Evolutionary conservation across 2,329 filamentous ascomycete species (phyloP).

Genomic region (Monilinia vaccinii-corymbosi): DNA sequence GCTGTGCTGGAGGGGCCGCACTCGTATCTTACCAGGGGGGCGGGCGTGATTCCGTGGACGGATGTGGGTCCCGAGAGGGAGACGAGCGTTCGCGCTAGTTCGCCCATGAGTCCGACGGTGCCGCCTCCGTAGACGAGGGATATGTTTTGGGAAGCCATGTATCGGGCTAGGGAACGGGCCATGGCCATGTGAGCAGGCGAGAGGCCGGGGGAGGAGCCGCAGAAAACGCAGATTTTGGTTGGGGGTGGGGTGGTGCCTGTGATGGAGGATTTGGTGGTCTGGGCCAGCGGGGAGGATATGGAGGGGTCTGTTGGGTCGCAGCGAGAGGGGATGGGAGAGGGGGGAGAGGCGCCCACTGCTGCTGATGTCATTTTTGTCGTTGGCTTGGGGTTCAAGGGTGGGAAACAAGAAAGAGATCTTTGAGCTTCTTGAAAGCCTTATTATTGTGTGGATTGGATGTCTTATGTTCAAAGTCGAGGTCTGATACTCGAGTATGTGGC

Average conservation of each 20-base stretch:
- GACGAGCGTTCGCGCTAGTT: constrained; percentile 79
- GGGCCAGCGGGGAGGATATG: neutral
- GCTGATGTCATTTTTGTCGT: constrained; percentile 33
- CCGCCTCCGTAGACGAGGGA: constrained; percentile 90
- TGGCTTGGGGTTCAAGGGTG: neutral
- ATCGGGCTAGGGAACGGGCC: constrained; percentile 63
- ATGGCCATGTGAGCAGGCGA: constrained; percentile 59
- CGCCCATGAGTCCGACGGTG: constrained; percentile 91
- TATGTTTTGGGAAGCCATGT: constrained; percentile 69
- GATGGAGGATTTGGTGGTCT: constrained; percentile 1
- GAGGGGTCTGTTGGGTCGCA: neutral
- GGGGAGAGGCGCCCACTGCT: constrained; percentile 33
- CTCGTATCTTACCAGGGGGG: constrained; percentile 73
- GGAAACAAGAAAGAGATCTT: neutral
- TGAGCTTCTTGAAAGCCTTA: no score
- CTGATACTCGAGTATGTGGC: neutral
- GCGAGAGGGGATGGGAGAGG: constrained; percentile 13
- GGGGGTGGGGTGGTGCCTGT: neutral
- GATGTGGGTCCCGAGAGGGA: constrained; percentile 67
- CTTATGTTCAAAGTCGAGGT: neutral
- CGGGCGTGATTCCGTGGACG: constrained; percentile 91
- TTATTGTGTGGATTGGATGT: no score
- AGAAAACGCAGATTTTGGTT: constrained; percentile 46
- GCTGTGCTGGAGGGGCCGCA: constrained; percentile 49
- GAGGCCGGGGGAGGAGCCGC: constrained; percentile 69